phyloP scores from a whole-genome alignment of 768 basidiomycete genomes.

The Russula sp. region DNA sequence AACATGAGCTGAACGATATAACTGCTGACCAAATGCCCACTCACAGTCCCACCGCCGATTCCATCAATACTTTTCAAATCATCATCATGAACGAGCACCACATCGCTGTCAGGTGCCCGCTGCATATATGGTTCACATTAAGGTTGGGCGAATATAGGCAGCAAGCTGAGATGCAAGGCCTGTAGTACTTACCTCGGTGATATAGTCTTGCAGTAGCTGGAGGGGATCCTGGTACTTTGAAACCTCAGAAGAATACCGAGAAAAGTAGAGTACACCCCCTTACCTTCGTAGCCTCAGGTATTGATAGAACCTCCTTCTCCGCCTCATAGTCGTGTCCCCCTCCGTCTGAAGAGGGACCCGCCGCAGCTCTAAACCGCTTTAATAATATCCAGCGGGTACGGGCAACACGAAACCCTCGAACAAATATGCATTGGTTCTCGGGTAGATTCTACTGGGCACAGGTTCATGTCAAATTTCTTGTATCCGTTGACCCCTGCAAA shows the following conservation, averaged over 20 bases:
- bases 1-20: background rate
- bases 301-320: background rate
- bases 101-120: background rate
- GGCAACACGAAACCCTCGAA: background rate
- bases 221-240: conserved; percentile 1
- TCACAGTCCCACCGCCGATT: background rate
- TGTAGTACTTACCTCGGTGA: background rate
- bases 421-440: background rate
- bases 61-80: background rate
- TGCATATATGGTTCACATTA: background rate
- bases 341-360: background rate
- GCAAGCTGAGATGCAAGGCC: background rate
- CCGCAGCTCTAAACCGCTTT: background rate
- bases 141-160: background rate
- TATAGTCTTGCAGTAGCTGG: background rate
- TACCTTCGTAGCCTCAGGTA: background rate
- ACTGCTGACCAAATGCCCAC: background rate
- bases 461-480: background rate
- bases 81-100: conserved; percentile 2
- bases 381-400: background rate
- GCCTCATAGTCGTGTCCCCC: background rate
- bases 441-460: background rate
- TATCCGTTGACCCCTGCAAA: background rate
- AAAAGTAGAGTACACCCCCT: background rate
- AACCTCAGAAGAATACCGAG: background rate